phyloP scores from a whole-genome alignment of 2,329 filamentous ascomycete genomes.

The Knufia petricola region DNA sequence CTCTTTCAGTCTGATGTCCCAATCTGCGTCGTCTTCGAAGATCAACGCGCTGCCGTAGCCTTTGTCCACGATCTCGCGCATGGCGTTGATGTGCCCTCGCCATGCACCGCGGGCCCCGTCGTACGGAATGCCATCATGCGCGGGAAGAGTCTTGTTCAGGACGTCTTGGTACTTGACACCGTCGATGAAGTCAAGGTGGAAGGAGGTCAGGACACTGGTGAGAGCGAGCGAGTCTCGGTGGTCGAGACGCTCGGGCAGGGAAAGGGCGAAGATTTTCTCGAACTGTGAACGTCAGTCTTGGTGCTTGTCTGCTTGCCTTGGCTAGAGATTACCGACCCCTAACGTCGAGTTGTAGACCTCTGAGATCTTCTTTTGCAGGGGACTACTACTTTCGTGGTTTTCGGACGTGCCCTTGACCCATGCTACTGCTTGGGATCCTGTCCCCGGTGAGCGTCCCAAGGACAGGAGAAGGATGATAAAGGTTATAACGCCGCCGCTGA shows the following conservation, averaged over 20 bases:
- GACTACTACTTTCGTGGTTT: no score
- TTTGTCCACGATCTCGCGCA: slow-evolving; percentile 33
- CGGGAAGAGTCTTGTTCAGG: slow-evolving; percentile 35
- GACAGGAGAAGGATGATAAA: neutral
- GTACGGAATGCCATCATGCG: slow-evolving; percentile 21
- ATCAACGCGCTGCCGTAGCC: slow-evolving; percentile 41
- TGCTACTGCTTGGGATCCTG: neutral
- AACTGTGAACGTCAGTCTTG: slow-evolving; percentile 27
- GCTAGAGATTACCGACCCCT: slow-evolving; percentile 17
- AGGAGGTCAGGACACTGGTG: slow-evolving; percentile 31
- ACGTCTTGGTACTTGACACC: slow-evolving; percentile 35
- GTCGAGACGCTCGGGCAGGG: slow-evolving; percentile 39
- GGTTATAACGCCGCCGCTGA: neutral
- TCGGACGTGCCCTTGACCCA: no score
- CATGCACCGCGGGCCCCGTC: slow-evolving; percentile 31
- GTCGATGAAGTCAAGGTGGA: slow-evolving; percentile 38
- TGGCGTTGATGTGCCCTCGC: slow-evolving; percentile 34
- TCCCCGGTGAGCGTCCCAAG: neutral
- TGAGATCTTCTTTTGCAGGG: neutral
- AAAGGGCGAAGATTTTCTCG: slow-evolving; percentile 36
- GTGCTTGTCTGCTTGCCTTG: neutral
- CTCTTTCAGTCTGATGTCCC: slow-evolving; percentile 42
- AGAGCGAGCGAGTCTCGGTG: slow-evolving; percentile 40
- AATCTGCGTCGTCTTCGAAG: slow-evolving; percentile 48
- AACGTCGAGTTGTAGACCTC: slow-evolving; percentile 24